phyloP scores from a whole-genome alignment of 2,329 filamentous ascomycete genomes.

The Paracamarosporium sp. region DNA sequence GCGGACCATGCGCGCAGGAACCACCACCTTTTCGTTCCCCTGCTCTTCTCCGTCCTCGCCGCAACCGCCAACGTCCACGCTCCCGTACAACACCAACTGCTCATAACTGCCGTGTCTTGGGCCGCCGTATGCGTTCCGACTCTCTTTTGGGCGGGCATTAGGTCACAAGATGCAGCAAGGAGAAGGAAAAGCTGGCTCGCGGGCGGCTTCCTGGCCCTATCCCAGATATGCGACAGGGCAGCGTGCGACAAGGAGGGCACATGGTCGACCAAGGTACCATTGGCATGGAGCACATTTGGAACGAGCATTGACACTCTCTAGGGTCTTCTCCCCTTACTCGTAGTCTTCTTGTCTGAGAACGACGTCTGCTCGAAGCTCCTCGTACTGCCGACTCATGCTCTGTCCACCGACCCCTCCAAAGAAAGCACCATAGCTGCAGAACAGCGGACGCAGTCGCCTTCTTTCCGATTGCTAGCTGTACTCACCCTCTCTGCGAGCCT shows the following conservation, averaged over 20 bases:
- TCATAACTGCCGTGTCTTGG: slow-evolving; percentile 54
- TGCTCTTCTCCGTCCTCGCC: slow-evolving; percentile 44
- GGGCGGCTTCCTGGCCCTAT: slow-evolving; percentile 51
- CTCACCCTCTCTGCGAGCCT: slow-evolving; percentile 45
- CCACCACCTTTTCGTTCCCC: slow-evolving; percentile 39
- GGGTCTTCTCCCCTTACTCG: slow-evolving; percentile 44
- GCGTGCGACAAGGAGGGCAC: slow-evolving; percentile 52
- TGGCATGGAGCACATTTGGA: neutral
- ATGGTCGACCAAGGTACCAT: slow-evolving; percentile 54
- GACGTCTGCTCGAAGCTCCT: slow-evolving; percentile 31
- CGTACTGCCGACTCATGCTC: slow-evolving; percentile 29
- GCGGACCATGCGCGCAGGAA: slow-evolving; percentile 41
- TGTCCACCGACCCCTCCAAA: slow-evolving; percentile 26
- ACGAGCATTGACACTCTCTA: slow-evolving; percentile 17
- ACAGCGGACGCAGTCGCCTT: slow-evolving; percentile 19
- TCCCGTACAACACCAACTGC: slow-evolving; percentile 49
- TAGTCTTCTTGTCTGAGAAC: slow-evolving; percentile 37
- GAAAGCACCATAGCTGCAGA: slow-evolving; percentile 25
- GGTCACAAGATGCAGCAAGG: slow-evolving; percentile 31
- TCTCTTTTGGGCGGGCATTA: slow-evolving; percentile 40
- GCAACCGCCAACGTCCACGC: slow-evolving; percentile 42
- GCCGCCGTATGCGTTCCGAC: slow-evolving; percentile 45
- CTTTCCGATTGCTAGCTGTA: slow-evolving; percentile 39
- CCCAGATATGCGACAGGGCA: slow-evolving; percentile 52
- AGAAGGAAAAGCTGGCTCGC: slow-evolving; percentile 47